These are phyloP conservation scores for Termitomyces sp. DNA, from an alignment of 768 basidiomycete genomes.

Conservation along the genomic window DNA sequence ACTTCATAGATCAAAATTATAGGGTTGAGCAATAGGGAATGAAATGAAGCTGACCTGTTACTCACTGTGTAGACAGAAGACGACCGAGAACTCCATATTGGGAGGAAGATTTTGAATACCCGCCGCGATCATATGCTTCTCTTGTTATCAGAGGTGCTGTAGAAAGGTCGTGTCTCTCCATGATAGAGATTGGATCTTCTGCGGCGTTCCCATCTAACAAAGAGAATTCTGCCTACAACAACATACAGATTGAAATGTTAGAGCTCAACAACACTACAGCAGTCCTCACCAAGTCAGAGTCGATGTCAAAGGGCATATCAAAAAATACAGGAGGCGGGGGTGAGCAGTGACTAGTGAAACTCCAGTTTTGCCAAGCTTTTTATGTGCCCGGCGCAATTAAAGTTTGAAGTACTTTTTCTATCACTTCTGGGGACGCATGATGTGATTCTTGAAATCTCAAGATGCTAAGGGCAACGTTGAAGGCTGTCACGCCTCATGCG, in stretches of 20 bases:
- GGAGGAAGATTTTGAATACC: constrained; percentile 24
- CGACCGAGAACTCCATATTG: constrained; percentile 67
- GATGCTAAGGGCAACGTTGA: neutral
- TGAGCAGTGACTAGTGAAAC: too few relatives aligned
- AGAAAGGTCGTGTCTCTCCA: constrained; percentile 27
- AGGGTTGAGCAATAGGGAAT: neutral
- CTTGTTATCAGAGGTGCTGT: constrained; percentile 51
- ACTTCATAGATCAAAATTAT: constrained; percentile 17
- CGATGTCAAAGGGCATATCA: neutral
- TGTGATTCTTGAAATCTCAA: neutral
- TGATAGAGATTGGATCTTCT: neutral
- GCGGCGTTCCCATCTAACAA: constrained; percentile 6
- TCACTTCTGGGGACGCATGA: neutral
- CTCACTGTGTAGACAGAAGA: constrained; percentile 40
- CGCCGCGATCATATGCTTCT: constrained; percentile 37
- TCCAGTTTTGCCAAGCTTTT: neutral
- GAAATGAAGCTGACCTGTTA: neutral
- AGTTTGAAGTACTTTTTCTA: neutral
- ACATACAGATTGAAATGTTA: neutral
- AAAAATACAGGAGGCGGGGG: neutral
- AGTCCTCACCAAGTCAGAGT: neutral
- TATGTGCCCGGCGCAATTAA: neutral
- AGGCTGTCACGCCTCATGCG: neutral
- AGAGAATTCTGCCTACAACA: constrained; percentile 10
- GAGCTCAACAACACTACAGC: neutral